These are phyloP conservation scores for Irpex sp. DNA, from an alignment of 1,284 basidiomycete species.

Conservation along the genomic window DNA sequence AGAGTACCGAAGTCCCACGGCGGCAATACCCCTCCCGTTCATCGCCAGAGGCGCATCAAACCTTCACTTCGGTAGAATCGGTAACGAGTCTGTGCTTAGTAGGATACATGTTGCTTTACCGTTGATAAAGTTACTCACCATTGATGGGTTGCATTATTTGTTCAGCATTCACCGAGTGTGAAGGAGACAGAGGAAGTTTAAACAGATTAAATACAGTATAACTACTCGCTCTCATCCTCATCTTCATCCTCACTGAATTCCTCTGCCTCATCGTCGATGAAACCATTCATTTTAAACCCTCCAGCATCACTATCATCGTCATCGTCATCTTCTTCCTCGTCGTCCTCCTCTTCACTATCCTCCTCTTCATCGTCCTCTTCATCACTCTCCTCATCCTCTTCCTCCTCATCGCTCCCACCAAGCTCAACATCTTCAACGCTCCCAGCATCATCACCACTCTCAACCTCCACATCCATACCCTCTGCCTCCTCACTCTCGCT, in stretches of 20 bases:
- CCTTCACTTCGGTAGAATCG: neutral
- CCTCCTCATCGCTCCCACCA: constrained; percentile 67
- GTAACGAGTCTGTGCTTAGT: too few species aligned
- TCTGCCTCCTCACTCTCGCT: constrained; percentile 57
- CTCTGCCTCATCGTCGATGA: constrained; percentile 72
- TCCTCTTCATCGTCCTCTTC: constrained; percentile 49
- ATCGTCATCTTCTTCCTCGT: constrained; percentile 49
- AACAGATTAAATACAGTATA: neutral
- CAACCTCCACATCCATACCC: constrained; percentile 59
- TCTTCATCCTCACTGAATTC: constrained; percentile 56
- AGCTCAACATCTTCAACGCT: constrained; percentile 73
- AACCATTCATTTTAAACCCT: constrained; percentile 50
- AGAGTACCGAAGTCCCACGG: neutral
- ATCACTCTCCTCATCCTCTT: constrained; percentile 41
- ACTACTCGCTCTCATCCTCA: constrained; percentile 45
- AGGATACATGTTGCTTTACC: neutral
- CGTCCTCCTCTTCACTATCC: constrained; percentile 38
- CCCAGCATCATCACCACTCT: constrained; percentile 59
- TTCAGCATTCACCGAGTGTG: too few species aligned
- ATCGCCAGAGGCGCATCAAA: neutral
- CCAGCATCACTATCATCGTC: constrained; percentile 29
- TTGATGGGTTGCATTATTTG: too few species aligned
- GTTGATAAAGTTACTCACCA: too few species aligned
- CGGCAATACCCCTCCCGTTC: neutral
- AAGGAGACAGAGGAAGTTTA: neutral